Conservation (phyloP, 2,329 filamentous ascomycete genomes). For the Penicillium sp. region DNA sequence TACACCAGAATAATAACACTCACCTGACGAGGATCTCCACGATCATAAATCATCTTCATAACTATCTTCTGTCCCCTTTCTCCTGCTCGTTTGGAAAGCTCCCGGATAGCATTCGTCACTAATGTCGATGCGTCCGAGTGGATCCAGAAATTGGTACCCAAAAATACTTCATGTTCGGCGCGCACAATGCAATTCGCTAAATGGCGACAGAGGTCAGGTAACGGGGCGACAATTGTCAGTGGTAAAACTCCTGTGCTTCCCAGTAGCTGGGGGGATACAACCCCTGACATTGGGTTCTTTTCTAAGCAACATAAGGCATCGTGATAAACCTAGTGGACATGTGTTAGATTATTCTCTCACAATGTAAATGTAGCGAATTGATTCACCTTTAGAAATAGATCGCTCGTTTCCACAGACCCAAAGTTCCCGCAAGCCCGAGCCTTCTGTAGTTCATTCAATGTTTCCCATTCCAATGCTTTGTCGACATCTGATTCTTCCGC, state of each 20-base stretch:
- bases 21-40: slow-evolving; percentile 62
- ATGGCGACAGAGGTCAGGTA: slow-evolving; percentile 70
- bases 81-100: slow-evolving; percentile 65
- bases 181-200: slow-evolving; percentile 73
- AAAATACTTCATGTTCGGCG: slow-evolving; percentile 68
- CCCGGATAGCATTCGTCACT: slow-evolving; percentile 65
- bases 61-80: slow-evolving; percentile 56
- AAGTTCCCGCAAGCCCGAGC: slow-evolving; percentile 65
- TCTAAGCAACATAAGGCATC: slow-evolving; percentile 54
- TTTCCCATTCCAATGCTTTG: slow-evolving; percentile 14
- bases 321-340: slow-evolving; percentile 55
- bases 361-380: not conserved
- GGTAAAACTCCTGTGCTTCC: slow-evolving; percentile 64
- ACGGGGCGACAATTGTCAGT: slow-evolving; percentile 65
- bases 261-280: slow-evolving; percentile 58
- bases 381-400: slow-evolving; percentile 61
- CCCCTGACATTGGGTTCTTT: slow-evolving; percentile 41
- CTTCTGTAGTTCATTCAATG: slow-evolving; percentile 49
- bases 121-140: slow-evolving; percentile 65
- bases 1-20: not conserved
- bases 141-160: slow-evolving; percentile 76
- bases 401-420: slow-evolving; percentile 61
- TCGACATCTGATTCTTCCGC: slow-evolving; percentile 25
- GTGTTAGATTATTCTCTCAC: not conserved
- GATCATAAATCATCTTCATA: slow-evolving; percentile 74